Evolutionary conservation across 139 green algal genomes (phyloP), one percentile per base, ranked within the genome.

Genomic region (Mesostigma viride): DNA sequence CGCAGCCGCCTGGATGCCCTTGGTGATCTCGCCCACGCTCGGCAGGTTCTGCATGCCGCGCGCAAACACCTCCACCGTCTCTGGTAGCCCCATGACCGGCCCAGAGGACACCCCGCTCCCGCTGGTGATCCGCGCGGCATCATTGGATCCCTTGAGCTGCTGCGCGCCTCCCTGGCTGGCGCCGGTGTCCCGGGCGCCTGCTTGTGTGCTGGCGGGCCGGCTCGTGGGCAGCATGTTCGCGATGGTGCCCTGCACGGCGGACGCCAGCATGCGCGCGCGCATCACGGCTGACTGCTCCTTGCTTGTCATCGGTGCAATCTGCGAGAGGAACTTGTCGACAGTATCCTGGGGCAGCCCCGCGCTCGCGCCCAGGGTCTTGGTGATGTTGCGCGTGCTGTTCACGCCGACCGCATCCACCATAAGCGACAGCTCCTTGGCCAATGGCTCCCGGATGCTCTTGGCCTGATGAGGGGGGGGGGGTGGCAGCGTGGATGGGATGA

Each of bases 341-440:
- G 8, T 14, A 14, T 14, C 14, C 30, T 8, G 28, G 30, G 56
- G 11, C 11, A 63, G 27, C 56, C 56, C 56, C 11, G 14, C 30
- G 28, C 8, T 30, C 8, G 11, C 56, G 11, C 8, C 56, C 11
- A 63, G 11, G 14, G 56, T 14, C 14, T 8, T 35, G 8, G 28
- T 26, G 34, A 17, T 26, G 17, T 14, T 58, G 8, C 60, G 24
- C 14, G 60, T 57, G 34, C 8, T 67, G 60, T 51, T 8, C 8
- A 59, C 8, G 34, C 60, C 60, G n/a, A 67, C 14, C 22, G 60
- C 60, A 17, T 67, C 60, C 5, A 67, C 59, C 26, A 67, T 8
- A 6, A 11, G 22, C 68, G 32, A 66, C 8, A 70, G 22, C 35
- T 74, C 62, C 31, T 74, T 73, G 28, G 35, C 17, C 24, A 72